Evolutionary conservation across 352 stramenopile genomes (phyloP).

Genomic region (Globisporangium rhizosaccharum): DNA sequence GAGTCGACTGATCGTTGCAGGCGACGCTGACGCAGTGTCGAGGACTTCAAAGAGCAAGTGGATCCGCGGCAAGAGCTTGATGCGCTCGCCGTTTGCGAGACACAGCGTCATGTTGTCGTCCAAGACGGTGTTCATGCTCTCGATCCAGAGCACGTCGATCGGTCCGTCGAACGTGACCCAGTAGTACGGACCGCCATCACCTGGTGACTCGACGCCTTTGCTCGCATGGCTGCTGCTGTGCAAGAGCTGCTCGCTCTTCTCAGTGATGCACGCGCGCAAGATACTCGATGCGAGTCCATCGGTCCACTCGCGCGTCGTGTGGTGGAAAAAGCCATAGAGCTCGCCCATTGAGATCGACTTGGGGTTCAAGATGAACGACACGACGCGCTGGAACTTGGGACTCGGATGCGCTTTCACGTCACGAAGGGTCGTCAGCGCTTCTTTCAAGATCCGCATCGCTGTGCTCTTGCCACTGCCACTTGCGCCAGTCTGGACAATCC

Average conservation of each 20-base stretch:
- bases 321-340: slow-evolving; percentile 84
- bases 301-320: slow-evolving; percentile 77
- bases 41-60: slow-evolving; percentile 92
- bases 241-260: slow-evolving; percentile 56
- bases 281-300: slow-evolving; percentile 76
- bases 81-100: slow-evolving; percentile 85
- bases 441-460: slow-evolving; percentile 35
- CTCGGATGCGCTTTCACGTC: slow-evolving; percentile 43
- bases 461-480: slow-evolving; percentile 75
- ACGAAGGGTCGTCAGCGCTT: slow-evolving; percentile 42
- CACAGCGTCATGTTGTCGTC: slow-evolving; percentile 90
- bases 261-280: slow-evolving; percentile 61
- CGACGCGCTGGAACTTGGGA: slow-evolving; percentile 46
- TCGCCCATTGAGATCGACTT: slow-evolving; percentile 79
- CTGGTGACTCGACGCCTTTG: slow-evolving; percentile 8
- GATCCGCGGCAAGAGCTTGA: slow-evolving; percentile 81
- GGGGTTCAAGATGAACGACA: slow-evolving; percentile 66
- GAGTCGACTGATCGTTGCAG: slow-evolving; percentile 89
- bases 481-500: slow-evolving; percentile 72
- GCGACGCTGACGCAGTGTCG: slow-evolving; percentile 87
- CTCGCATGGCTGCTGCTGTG: slow-evolving; percentile 12
- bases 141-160: slow-evolving; percentile 82
- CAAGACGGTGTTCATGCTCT: slow-evolving; percentile 87
- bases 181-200: slow-evolving; percentile 40
- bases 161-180: slow-evolving; percentile 85